Evolutionary conservation across 306 rosid genomes (phyloP), one percentile per base, ranked within the genome.

Genomic region (Coriaria nepalensis): DNA sequence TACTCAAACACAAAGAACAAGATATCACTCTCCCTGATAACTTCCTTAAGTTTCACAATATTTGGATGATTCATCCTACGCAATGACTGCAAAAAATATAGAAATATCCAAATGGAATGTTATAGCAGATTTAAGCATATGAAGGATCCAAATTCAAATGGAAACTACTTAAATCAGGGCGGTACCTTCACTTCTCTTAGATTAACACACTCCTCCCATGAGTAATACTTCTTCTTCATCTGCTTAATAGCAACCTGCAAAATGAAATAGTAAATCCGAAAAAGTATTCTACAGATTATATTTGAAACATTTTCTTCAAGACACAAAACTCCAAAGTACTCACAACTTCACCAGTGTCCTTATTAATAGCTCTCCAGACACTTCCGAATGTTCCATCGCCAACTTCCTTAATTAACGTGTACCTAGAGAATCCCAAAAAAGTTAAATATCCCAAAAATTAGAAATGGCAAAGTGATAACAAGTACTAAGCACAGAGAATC

Each of bases 331-430:
- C 49, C 57, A 68, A 37, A 44, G 65, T 15, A 75, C 94, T 82
- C 73, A 92, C 98, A 69, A 82, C 93, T 85, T 92, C 96, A 50
- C 96, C 98, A 50, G 86, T 78, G 64, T 77, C 86, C 83, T 78
- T 92, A 64, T 74, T 67, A 38, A 92, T 75, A 52, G 96, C 98
- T 63, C 96, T 69, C 98, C 98, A 92, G 34, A 92, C 98, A 69
- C 73, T 75, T 56, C 98, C 98, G 68, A 85, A 92, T 9, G 98
- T 79, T 54, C 98, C 98, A 72, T 92, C 83, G 69, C 98, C 98
- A 45, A 92, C 98, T 76, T 92, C 98, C 79, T 92, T 92, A 63
- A 85, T 92, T 75, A 92, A 65, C 67, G 66, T 79, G 76, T 82
- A 92, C 81, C 97, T 90, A 47, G 10, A 33, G 45, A 46, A 13